Conservation (phyloP, 345 rosid genomes). For the Noccaea bulbosa region DNA sequence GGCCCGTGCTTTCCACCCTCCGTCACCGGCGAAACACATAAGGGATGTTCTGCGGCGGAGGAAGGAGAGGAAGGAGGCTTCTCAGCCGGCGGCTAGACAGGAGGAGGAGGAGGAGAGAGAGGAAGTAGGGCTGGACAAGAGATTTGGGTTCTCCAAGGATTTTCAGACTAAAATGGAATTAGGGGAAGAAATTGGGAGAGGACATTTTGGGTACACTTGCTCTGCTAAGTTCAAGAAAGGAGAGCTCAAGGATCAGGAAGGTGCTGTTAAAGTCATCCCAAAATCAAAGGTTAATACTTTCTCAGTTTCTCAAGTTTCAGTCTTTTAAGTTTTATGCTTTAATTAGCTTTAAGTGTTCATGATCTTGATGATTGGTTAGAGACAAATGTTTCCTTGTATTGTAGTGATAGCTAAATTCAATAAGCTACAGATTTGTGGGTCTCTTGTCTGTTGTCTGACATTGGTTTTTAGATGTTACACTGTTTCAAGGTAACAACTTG, state of each 20-base stretch:
- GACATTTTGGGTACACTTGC: slow-evolving; percentile 98
- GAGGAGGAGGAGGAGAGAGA: slow-evolving; percentile 54
- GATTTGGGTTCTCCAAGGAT: slow-evolving; percentile 89
- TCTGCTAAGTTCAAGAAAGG: slow-evolving; percentile 93
- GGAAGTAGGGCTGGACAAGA: slow-evolving; percentile 70
- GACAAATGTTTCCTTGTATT: slow-evolving; percentile 4
- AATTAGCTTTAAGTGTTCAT: not conserved
- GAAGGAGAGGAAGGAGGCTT: slow-evolving; percentile 49
- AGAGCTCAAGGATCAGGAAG: slow-evolving; percentile 77
- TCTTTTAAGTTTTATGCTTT: not conserved
- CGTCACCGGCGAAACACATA: slow-evolving; percentile 94
- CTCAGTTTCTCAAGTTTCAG: not conserved
- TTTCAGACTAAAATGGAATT: slow-evolving; percentile 64
- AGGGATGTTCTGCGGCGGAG: slow-evolving; percentile 68
- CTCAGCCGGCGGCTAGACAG: slow-evolving; percentile 41
- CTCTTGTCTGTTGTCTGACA: slow-evolving; percentile 22
- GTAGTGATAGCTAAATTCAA: slow-evolving; percentile 13
- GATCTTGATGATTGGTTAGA: slow-evolving; percentile 10
- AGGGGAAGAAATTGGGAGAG: slow-evolving; percentile 92
- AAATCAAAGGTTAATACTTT: slow-evolving; percentile 70
- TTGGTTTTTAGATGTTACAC: slow-evolving; percentile 16
- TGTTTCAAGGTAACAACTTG: slow-evolving; percentile 1
- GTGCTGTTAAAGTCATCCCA: slow-evolving; percentile 94
- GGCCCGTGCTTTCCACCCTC: slow-evolving; percentile 80
- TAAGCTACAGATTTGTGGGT: slow-evolving; percentile 15